A percentile compares a stretch with the other conserved stretches of the same genome.
These are phyloP conservation scores for Aspergillus arachidicola DNA, from an alignment of 2,329 filamentous ascomycete genomes.

Conservation along the genomic window DNA sequence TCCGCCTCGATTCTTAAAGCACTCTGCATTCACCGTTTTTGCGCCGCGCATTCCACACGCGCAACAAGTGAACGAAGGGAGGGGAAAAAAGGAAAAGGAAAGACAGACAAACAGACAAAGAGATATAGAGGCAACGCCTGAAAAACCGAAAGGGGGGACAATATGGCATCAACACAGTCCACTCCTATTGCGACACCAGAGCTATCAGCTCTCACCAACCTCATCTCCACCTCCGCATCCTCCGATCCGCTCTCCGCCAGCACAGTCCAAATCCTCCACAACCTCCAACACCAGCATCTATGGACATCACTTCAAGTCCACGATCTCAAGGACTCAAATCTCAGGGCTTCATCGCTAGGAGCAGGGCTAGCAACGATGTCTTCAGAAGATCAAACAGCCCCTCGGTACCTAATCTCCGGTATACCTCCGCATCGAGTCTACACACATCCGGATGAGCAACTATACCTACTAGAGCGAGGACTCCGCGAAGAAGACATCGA, in stretches of 20 bases:
- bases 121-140: background rate
- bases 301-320: slow-evolving; percentile 62
- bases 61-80: background rate
- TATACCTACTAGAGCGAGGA: slow-evolving; percentile 57
- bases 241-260: slow-evolving; percentile 45
- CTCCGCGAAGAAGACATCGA: slow-evolving; percentile 51
- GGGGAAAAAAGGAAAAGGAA: background rate
- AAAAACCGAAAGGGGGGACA: background rate
- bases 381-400: slow-evolving; percentile 24
- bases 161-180: background rate
- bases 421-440: slow-evolving; percentile 63
- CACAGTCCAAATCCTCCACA: slow-evolving; percentile 63
- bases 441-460: slow-evolving; percentile 66
- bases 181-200: slow-evolving; percentile 18
- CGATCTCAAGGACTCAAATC: slow-evolving; percentile 32
- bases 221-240: slow-evolving; percentile 37
- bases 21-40: background rate
- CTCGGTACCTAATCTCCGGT: slow-evolving; percentile 60
- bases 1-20: background rate
- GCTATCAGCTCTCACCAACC: slow-evolving; percentile 44
- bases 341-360: slow-evolving; percentile 2
- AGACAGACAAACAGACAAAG: background rate
- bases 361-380: slow-evolving; percentile 5
- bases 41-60: background rate
- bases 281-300: slow-evolving; percentile 64